Percentiles rank a stretch among this genome's conserved stretches.
These are phyloP conservation scores for Thuja plicata DNA, from an alignment of 83 land plant species.

Conservation along the genomic window DNA sequence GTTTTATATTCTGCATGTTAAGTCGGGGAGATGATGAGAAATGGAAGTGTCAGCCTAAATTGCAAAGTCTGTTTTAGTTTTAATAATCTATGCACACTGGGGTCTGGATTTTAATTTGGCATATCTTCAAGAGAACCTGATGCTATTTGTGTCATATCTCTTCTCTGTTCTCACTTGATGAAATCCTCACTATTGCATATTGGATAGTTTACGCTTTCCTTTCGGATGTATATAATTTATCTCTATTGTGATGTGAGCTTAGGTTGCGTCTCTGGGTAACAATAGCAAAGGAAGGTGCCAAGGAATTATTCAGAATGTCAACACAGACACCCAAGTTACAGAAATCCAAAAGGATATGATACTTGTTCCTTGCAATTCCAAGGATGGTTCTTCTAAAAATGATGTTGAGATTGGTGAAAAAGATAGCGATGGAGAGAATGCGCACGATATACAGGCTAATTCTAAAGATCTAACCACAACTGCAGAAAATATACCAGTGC, in stretches of 20 bases:
- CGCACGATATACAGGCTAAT: neutral
- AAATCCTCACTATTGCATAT: neutral
- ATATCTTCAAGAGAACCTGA: neutral
- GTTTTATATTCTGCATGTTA: neutral
- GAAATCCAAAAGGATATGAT: neutral
- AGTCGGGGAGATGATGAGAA: neutral
- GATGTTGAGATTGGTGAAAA: neutral
- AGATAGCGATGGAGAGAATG: neutral
- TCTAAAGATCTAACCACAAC: neutral
- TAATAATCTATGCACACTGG: neutral
- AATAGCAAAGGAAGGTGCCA: neutral
- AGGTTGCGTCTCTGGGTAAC: neutral
- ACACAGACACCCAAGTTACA: neutral
- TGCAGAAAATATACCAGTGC: neutral
- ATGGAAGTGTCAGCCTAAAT: neutral
- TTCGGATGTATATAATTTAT: neutral
- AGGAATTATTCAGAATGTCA: neutral
- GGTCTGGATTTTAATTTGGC: neutral
- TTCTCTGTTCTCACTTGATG: neutral
- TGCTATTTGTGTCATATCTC: neutral
- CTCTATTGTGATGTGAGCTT: neutral
- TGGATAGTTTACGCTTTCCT: neutral
- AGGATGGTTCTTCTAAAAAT: neutral
- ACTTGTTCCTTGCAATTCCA: neutral
- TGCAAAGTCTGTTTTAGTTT: neutral